Base-by-base conservation (phyloP, 129 eudicot species). In the Flaveria ramosissima region DNA sequence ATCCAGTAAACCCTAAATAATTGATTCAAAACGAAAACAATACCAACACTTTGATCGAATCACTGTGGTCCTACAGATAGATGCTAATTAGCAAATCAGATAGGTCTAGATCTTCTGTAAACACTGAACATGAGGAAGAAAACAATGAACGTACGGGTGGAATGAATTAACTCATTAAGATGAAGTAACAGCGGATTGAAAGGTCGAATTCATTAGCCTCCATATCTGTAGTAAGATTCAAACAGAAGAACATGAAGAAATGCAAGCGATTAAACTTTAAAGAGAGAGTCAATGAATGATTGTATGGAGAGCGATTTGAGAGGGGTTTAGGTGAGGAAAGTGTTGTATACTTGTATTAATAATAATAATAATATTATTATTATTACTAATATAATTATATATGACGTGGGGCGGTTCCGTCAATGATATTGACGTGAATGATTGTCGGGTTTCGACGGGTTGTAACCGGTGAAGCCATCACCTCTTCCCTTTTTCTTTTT, bases 201-300 rank as follows among this genome's bases (percentile, higher is more conserved):
- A 53, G 76, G 36, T 86, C 88, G n/a, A 75, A 83, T 56, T 89
- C 95, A 71, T 83, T 80, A 16, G 84, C 84, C 87, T 89, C 92
- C 96, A 89, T 89, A 51, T n/a, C 63, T 47, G 57, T 61, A 46
- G 68, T 23, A 46, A 17, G 71, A 80, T 64, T 47, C 24, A 16
- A 56, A 30, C 23, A 32, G 24, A 64, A 46, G 21, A 74, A 70
- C 51, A 71, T 52, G 50, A 53, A 65, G 42, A 32, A n/a, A n/a
- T 20, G 26, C 30, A 13, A 53, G 39, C 55, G 77, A 47, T 23
- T 20, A n/a, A n/a, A n/a, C n/a, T n/a, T n/a, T n/a, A 51, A 51
- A 65, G 67, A 43, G 45, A 51, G 69, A 69, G 30, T 50, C 21
- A 13, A 24, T 47, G 32, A 7, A 53, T n/a, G n/a, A n/a, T n/a